Evolutionary conservation across 148 eudicot species (phyloP).

Genomic region (Limonium bicolor): DNA sequence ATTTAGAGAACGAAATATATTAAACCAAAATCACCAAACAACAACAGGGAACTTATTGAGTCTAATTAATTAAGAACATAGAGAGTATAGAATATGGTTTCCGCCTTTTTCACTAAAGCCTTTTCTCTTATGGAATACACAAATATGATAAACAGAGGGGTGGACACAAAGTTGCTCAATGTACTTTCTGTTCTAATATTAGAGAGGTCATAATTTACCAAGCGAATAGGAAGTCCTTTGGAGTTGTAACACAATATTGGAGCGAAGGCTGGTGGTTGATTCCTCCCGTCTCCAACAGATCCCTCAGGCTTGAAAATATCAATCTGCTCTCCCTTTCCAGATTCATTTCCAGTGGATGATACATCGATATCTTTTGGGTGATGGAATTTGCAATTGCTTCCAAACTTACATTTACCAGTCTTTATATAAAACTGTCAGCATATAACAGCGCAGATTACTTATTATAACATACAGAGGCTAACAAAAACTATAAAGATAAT

Average conservation of each 20-base stretch:
- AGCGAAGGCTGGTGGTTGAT: slow-evolving; percentile 20
- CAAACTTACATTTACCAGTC: slow-evolving; percentile 87
- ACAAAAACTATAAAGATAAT: slow-evolving; percentile 1
- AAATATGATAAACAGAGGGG: too few relatives aligned
- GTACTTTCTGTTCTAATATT: too few relatives aligned
- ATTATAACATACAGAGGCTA: background rate
- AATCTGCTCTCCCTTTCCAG: slow-evolving; percentile 19
- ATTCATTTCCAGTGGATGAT: slow-evolving; percentile 30
- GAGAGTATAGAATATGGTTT: too few relatives aligned
- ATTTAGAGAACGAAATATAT: too few relatives aligned
- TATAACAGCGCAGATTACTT: slow-evolving; percentile 1
- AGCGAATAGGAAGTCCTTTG: slow-evolving; percentile 82
- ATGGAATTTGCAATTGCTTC: slow-evolving; percentile 75
- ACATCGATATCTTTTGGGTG: slow-evolving; percentile 71
- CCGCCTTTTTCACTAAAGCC: too few relatives aligned
- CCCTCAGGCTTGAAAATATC: slow-evolving; percentile 12
- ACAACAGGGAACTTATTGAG: too few relatives aligned
- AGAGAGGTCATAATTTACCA: slow-evolving; percentile 40
- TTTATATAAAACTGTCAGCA: slow-evolving; percentile 60
- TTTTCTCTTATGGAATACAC: too few relatives aligned
- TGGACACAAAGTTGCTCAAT: too few relatives aligned
- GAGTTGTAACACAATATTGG: slow-evolving; percentile 52
- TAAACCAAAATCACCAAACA: too few relatives aligned
- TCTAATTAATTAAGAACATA: too few relatives aligned
- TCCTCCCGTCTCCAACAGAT: slow-evolving; percentile 17